Evolutionary conservation across 73 alveolate species (phyloP), one percentile per base, ranked within the genome.

Genomic region (Paramecium tetraurelia): DNA sequence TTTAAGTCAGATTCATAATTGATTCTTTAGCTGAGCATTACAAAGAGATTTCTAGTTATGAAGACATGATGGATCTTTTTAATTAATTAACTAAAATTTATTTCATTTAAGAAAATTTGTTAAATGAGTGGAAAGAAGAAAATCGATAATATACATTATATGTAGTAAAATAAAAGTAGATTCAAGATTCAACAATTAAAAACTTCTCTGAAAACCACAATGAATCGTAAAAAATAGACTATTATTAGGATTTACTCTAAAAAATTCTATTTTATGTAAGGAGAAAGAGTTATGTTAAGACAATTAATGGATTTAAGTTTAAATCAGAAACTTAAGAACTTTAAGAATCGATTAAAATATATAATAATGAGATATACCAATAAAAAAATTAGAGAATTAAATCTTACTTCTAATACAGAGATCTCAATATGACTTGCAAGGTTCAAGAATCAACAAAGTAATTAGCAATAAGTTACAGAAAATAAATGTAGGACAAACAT

Each of bases 291-390:
- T 75, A 75, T 40, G 87, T 75, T 0, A 75, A 36, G 18, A 44
- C 87, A 16, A 75, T 75, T n/a, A 75, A 75, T 35, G 87, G 87
- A 11, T 75, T 31, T 40, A 75, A 75, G 24, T 75, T 75, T 75
- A 75, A 75, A 75, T 75, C 36, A n/a, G 35, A 75, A 33, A 44
- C 59, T 36, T 44, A 29, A 14, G 21, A 12, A n/a, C 57, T 36
- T 33, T 33, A 75, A n/a, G 9, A 33, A 2, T 21, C 18, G 1
- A 75, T 33, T 16, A 14, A 31, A 40, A 36, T 36, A 14, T 75
- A 33, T 6, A 75, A 75, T 20, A 75, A 75, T 75, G 18, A 75
- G 29, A 75, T 75, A 3, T 75, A 75, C 21, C 5, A 14, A 75
- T 7, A 75, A 44, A 36, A 75, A 18, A 75, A 1, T 53, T 16